Base-by-base conservation (phyloP, 768 basidiomycete genomes). In the Pilatotrama ljubarskyi region DNA sequence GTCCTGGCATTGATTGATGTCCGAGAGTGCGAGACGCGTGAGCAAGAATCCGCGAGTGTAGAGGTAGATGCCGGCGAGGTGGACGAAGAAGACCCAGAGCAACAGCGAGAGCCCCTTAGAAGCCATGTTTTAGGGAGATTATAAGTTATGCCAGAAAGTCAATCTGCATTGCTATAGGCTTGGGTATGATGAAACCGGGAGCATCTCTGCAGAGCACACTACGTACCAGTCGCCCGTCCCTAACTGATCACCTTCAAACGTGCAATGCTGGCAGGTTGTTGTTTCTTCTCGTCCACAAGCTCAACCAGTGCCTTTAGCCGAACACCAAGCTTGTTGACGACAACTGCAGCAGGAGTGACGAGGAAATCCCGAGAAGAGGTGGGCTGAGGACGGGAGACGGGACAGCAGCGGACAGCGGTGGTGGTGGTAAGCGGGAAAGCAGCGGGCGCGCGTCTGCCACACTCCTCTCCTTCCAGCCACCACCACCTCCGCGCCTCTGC, bases 31-130 rank as follows among this genome's bases (percentile, higher is more conserved):
- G 0, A 91, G 77, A n/a, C 88, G 81, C 11, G 84, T 88, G 54
- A 93, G 80, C 26, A 99, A 86, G 73, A 98, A 99, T 9, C 97
- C 97, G 22, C 87, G 82, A 0, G 91, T 92, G 75, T 97, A 98
- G 54, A 96, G 84, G 72, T 90, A 92, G 25, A 98, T 85, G 14
- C 90, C 93, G 25, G 85, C 79, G 44, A 87, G 66, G 66, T 98
- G 95, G 25, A 91, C 71, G 47, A 85, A 73, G 58, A 80, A 78
- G 22, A 94, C 74, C 82, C 85, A 88, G 52, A 83, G 58, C 14
- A 89, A 69, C 17, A 72, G 26, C 13, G 63, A 50, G 9, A 62
- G 29, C 5, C 67, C 66, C 36, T 56, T 58, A 13, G 57, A 22
- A 41, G 57, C 35, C 65, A 64, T 66, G 1, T 25, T 17, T 1